Evolutionary conservation across 495 filamentous ascomycete genomes (phyloP).

Genomic region (Hamigera avellanea): DNA sequence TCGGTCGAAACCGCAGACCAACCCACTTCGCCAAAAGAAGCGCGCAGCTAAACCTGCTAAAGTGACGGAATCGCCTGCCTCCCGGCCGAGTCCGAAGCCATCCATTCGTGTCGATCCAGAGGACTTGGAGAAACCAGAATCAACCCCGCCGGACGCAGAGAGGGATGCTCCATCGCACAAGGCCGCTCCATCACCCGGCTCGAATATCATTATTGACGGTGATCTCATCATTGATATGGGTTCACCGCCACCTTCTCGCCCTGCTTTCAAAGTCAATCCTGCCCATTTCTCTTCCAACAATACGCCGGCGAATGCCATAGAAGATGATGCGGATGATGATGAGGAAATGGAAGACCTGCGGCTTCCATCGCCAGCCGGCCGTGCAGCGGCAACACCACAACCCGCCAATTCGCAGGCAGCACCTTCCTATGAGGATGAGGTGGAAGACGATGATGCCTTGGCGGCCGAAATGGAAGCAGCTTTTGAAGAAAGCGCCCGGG

Average conservation of each 20-base stretch:
- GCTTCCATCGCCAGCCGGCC: conserved; percentile 27
- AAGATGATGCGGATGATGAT: conserved; percentile 25
- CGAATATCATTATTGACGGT: conserved; percentile 37
- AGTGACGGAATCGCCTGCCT: conserved; percentile 6
- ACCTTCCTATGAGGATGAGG: conserved; percentile 14
- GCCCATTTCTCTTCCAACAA: conserved; percentile 32
- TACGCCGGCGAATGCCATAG: conserved; percentile 19
- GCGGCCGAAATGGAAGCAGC: conserved; percentile 39
- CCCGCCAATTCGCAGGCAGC: conserved; percentile 2
- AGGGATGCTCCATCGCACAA: conserved; percentile 22
- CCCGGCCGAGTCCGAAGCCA: conserved; percentile 8
- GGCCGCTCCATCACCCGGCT: conserved; percentile 24
- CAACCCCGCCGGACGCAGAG: conserved; percentile 22
- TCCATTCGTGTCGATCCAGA: conserved; percentile 5
- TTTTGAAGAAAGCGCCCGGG: conserved; percentile 30
- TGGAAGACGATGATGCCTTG: conserved; percentile 31
- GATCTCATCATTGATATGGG: conserved; percentile 42
- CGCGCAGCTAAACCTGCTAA: conserved; percentile 5
- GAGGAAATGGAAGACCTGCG: conserved; percentile 30
- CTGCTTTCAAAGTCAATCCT: conserved; percentile 26
- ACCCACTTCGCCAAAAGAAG: conserved; percentile 25
- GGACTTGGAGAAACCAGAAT: conserved; percentile 10
- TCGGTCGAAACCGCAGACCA: conserved; percentile 21
- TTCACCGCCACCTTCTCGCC: conserved; percentile 28
- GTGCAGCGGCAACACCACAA: conserved; percentile 7